Conservation (phyloP, 768 basidiomycete species). For the Psilocybe tampanensis region DNA sequence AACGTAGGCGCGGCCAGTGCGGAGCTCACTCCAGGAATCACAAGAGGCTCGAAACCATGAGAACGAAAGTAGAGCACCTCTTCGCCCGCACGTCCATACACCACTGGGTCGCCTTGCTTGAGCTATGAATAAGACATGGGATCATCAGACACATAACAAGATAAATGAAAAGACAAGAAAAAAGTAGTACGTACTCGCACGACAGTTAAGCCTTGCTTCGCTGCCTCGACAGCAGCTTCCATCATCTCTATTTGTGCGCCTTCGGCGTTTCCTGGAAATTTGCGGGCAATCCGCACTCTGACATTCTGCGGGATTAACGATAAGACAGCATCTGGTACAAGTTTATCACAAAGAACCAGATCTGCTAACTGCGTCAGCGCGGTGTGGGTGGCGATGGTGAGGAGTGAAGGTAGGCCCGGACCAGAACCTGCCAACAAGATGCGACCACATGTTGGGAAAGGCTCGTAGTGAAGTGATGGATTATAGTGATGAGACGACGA, state of each 20-base stretch:
- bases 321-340: constrained; percentile 89
- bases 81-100: constrained; percentile 94
- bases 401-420: constrained; percentile 90
- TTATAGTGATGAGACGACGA: constrained; percentile 17
- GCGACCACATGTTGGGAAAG: constrained; percentile 50
- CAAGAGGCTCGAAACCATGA: constrained; percentile 79
- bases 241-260: constrained; percentile 95
- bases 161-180: constrained; percentile 1
- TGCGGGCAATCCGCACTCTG: constrained; percentile 87
- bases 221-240: constrained; percentile 86
- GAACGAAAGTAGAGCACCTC: constrained; percentile 92
- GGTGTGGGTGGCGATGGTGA: constrained; percentile 84
- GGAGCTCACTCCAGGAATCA: constrained; percentile 90
- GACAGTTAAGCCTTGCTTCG: constrained; percentile 77
- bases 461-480: constrained; percentile 35
- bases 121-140: constrained; percentile 47
- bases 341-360: constrained; percentile 93
- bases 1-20: constrained; percentile 89
- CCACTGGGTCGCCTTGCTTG: constrained; percentile 96
- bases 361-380: constrained; percentile 81
- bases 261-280: constrained; percentile 97
- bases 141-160: constrained; percentile 7
- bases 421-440: constrained; percentile 94
- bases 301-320: constrained; percentile 75
- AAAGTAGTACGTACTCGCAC: constrained; percentile 66